phyloP scores from a whole-genome alignment of 163 green algal species.

The Chloromonas sp. region DNA sequence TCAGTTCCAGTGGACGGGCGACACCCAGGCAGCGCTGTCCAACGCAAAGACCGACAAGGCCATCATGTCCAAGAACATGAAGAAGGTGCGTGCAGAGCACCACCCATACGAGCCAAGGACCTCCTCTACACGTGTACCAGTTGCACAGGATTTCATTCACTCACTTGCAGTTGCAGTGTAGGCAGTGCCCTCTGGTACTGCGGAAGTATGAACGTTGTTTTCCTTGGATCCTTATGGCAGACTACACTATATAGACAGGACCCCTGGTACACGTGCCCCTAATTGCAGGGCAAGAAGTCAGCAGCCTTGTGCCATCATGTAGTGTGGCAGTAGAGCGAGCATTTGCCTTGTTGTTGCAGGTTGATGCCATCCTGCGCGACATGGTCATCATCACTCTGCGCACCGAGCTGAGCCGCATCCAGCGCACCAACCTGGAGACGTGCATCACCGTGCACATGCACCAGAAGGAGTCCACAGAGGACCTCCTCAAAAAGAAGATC shows the following conservation, averaged over 20 bases:
- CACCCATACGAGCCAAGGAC: no score
- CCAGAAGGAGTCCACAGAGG: slow-evolving; percentile 88
- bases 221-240: no score
- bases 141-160: no score
- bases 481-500: slow-evolving; percentile 78
- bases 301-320: no score
- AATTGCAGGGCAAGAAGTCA: no score
- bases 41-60: slow-evolving; percentile 78
- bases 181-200: no score
- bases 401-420: slow-evolving; percentile 69
- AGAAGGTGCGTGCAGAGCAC: slow-evolving; percentile 48
- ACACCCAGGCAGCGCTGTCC: slow-evolving; percentile 75
- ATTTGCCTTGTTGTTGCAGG: not conserved
- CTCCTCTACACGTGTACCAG: no score
- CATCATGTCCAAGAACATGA: slow-evolving; percentile 77
- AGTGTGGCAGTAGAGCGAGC: no score
- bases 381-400: slow-evolving; percentile 82
- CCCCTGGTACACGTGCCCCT: no score
- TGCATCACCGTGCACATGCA: slow-evolving; percentile 96
- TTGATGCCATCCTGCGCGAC: slow-evolving; percentile 32
- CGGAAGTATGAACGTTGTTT: no score
- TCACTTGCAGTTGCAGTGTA: no score
- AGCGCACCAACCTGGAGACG: slow-evolving; percentile 90
- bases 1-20: slow-evolving; percentile 92
- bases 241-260: no score